Evolutionary conservation across 164 flowering plant species (phyloP), one percentile per base, ranked within the genome.

Genomic region (Litsea cubeba): DNA sequence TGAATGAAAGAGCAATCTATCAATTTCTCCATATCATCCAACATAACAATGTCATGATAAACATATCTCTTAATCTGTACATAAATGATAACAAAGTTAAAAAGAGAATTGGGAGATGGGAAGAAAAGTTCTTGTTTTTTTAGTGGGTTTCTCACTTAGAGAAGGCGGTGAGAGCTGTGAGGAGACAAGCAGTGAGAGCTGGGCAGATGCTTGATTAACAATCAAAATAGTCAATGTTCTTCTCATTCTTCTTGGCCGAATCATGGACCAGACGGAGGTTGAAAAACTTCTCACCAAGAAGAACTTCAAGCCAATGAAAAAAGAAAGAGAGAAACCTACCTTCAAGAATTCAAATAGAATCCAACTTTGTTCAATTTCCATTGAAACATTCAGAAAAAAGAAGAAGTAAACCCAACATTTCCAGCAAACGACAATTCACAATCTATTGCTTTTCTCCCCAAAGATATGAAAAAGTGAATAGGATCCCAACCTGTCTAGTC

Each of bases 1-100:
- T 94, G 95, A 73, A 94, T 87, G 72, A 14, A 83, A 26, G 84
- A 66, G 76, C 98, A 94, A 73, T 95, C 95, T 50, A 95, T 77
- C 22, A 95, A 63, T 71, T 88, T 90, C 72, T 87, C 82, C 70
- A 90, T 87, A 74, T 93, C 98, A 50, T 80, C 90, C 72, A 91
- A 24, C 68, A 92, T 81, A 20, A 95, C 65, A 62, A 95, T 97
- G 72, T 95, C 94, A 57, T 89, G 90, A 63, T 95, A 95, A 35
- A 95, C 90, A 77, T 95, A 93, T 68, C 99, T 88, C 35, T 97
- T 84, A 58, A 94, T 85, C 90, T 92, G 86, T 12, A 12, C n/a
- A 40, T 14, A 62, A 35, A 6, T 35, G 8, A 5, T 35, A 35
- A 7, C 30, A n/a, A 50, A 73, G 17, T 24, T 50, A n/a, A 64